A percentile compares a stretch with the other conserved stretches of the same genome.
These are phyloP conservation scores for Tephrocybe rancida DNA, from an alignment of 768 basidiomycete species.

Conservation along the genomic window DNA sequence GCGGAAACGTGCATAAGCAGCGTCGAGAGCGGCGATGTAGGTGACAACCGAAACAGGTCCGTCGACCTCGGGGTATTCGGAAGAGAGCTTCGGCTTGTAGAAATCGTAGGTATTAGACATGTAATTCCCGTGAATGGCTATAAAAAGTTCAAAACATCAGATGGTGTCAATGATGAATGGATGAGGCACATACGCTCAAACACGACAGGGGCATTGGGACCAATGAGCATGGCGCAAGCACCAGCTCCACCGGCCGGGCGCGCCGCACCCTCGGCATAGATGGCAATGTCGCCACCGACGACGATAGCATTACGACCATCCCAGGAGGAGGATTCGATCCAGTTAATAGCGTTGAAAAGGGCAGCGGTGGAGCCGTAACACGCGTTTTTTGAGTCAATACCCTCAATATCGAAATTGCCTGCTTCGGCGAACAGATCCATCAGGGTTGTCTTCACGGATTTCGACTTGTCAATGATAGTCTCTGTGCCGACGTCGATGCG, in stretches of 20 bases:
- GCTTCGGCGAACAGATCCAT: conserved; percentile 96
- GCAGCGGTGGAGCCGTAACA: conserved; percentile 99
- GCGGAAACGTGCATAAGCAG: conserved; percentile 82
- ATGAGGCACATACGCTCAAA: conserved; percentile 84
- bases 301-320: conserved; percentile 98
- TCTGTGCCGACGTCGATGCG: conserved; percentile 99
- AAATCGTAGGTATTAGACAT: conserved; percentile 99
- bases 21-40: conserved; percentile 93
- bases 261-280: conserved; percentile 95
- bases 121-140: conserved; percentile 94
- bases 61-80: conserved; percentile 96
- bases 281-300: conserved; percentile 95
- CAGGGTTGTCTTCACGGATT: conserved; percentile 96
- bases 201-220: conserved; percentile 92
- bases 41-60: conserved; percentile 95
- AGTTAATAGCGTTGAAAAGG: conserved; percentile 98
- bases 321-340: conserved; percentile 96
- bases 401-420: conserved; percentile 97
- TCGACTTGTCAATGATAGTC: conserved; percentile 99
- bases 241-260: conserved; percentile 98
- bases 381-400: conserved; percentile 98
- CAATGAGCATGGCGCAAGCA: conserved; percentile 92
- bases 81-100: conserved; percentile 96
- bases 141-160: conserved; percentile 10
- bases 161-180: conserved; percentile 8